Evolutionary conservation across 352 stramenopile species (phyloP).

Genomic region (Albugo candida): DNA sequence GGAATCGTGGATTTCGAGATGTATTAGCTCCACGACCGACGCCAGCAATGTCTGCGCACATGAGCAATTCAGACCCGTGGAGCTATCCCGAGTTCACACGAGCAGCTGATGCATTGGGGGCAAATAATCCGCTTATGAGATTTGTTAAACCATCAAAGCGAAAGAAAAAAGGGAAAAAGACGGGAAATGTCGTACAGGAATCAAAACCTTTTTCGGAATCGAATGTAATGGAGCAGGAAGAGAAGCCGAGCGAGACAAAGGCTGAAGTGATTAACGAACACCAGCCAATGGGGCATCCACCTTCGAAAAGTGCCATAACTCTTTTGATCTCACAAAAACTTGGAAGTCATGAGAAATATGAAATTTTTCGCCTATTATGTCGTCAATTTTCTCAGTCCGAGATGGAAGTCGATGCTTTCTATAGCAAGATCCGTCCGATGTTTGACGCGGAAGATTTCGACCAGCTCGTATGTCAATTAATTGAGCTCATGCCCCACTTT

Average conservation of each 20-base stretch:
- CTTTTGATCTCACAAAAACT: constrained; percentile 59
- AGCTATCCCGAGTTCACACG: constrained; percentile 49
- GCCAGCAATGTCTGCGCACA: constrained; percentile 46
- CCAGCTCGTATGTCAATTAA: constrained; percentile 22
- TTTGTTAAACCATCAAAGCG: constrained; percentile 55
- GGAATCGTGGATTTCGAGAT: constrained; percentile 29
- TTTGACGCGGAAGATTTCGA: constrained; percentile 44
- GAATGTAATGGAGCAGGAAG: neutral
- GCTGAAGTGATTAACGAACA: constrained; percentile 17
- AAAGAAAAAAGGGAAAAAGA: constrained; percentile 43
- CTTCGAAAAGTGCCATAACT: constrained; percentile 56
- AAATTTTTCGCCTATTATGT: constrained; percentile 61
- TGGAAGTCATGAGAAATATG: constrained; percentile 63
- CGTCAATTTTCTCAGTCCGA: constrained; percentile 41
- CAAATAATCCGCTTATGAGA: constrained; percentile 62
- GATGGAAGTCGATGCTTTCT: constrained; percentile 43
- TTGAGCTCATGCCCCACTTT: constrained; percentile 33
- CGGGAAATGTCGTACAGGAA: constrained; percentile 8
- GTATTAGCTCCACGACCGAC: constrained; percentile 45
- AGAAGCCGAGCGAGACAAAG: constrained; percentile 16
- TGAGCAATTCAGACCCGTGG: constrained; percentile 36
- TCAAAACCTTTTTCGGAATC: constrained; percentile 2
- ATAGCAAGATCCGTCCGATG: constrained; percentile 39
- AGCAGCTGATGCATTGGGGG: constrained; percentile 41
- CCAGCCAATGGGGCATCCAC: constrained; percentile 5